These are phyloP conservation scores for Alternaria triticimaculans DNA, from an alignment of 2,329 filamentous ascomycete species.

Conservation along the genomic window DNA sequence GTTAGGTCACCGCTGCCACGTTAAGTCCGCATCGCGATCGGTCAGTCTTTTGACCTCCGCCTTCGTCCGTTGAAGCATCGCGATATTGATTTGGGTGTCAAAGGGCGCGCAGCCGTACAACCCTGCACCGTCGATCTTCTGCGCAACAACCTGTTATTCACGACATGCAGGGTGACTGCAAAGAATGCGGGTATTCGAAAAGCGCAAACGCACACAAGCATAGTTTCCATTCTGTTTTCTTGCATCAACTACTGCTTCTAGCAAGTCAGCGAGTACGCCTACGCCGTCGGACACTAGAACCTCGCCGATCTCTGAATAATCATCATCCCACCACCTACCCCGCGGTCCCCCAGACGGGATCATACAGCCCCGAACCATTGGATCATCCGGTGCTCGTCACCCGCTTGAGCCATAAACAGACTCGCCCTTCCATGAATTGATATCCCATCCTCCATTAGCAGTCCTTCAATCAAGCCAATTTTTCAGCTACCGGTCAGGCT, in stretches of 20 bases:
- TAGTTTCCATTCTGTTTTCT: background rate
- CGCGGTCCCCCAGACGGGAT: constrained; percentile 19
- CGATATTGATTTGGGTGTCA: constrained; percentile 2
- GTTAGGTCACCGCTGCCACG: background rate
- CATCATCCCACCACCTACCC: constrained; percentile 18
- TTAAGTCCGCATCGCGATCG: background rate
- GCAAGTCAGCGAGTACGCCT: background rate
- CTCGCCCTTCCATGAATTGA: background rate
- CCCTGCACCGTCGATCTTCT: constrained; percentile 2
- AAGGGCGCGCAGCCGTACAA: background rate
- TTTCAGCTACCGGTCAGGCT: constrained; percentile 8
- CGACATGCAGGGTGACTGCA: constrained; percentile 10
- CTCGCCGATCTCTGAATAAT: constrained; percentile 22
- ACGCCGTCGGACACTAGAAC: constrained; percentile 1
- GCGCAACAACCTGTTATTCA: background rate
- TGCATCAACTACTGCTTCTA: background rate
- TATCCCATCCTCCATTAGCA: constrained; percentile 9
- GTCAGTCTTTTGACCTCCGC: background rate
- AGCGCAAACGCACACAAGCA: background rate
- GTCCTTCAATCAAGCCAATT: constrained; percentile 15
- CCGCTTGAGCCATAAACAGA: constrained; percentile 6
- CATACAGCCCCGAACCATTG: constrained; percentile 18
- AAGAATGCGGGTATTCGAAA: background rate
- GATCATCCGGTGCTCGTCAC: constrained; percentile 14
- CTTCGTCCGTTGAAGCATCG: background rate